phyloP scores from a whole-genome alignment of 2,329 filamentous ascomycete species.

The Talaromyces sp. region DNA sequence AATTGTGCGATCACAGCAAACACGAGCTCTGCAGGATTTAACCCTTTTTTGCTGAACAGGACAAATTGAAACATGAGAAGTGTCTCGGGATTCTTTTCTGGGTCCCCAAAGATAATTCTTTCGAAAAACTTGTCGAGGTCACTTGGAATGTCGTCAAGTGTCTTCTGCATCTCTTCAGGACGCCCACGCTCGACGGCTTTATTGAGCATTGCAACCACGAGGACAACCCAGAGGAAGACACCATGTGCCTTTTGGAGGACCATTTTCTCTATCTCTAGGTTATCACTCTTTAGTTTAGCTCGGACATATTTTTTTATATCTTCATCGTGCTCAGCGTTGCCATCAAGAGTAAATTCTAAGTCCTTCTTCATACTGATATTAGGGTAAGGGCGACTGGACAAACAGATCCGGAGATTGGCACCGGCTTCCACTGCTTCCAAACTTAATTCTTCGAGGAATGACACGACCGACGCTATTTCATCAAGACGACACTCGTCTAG shows the following conservation, averaged over 20 bases:
- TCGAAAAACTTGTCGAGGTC: constrained; percentile 10
- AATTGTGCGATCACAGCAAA: background rate
- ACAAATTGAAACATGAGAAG: constrained; percentile 1
- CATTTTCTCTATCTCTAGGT: background rate
- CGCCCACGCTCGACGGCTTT: constrained; percentile 30
- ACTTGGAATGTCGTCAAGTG: constrained; percentile 33
- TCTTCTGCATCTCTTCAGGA: constrained; percentile 22
- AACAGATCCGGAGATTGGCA: background rate
- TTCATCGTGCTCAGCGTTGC: background rate
- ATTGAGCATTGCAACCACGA: constrained; percentile 42
- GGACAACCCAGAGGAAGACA: constrained; percentile 44
- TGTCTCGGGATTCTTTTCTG: background rate
- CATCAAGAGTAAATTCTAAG: constrained; percentile 15
- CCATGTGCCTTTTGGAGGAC: constrained; percentile 36
- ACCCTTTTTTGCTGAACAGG: background rate
- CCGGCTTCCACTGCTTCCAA: background rate
- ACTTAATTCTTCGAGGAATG: background rate
- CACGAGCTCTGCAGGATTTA: background rate
- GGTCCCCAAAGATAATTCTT: background rate
- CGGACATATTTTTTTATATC: background rate
- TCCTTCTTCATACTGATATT: background rate
- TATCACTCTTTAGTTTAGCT: background rate
- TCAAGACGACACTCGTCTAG: background rate
- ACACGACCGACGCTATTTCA: background rate
- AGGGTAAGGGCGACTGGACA: constrained; percentile 7